Evolutionary conservation across 75 land plant genomes (phyloP), one percentile per base, ranked within the genome.

Genomic region (Cunninghamia lanceolata): DNA sequence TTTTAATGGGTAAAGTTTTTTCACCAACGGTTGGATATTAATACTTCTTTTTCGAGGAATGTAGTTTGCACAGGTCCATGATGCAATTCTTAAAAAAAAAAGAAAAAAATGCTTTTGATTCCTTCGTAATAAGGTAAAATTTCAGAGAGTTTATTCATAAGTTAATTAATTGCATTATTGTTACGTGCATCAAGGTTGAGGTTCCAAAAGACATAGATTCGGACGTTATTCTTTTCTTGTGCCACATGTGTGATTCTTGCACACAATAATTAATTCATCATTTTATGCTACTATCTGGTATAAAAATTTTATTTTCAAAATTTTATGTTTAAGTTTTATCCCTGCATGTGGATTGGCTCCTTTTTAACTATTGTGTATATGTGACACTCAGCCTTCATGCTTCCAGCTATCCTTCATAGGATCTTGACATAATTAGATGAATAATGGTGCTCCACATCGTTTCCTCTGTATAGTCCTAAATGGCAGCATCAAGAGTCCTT

Each of bases 11-110:
- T 21, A 87, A 86, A 36, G 88, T 88, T 91, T 25, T 59, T 52
- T 52, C 16, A 52, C 16, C 15, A 54, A 85, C 4, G 85, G 45
- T 74, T 89, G 92, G 47, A 52, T 52, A 89, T 92, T 56, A 89
- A 91, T 86, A 36, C 38, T 80, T 39, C 88, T n/a, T 90, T 87
- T 32, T 91, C 78, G 36, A 75, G 78, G 78, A 75, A 75, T 35
- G 78, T 19, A 36, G 17, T 35, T 75, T 75, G 39, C 78, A 75
- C 16, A 38, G 40, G 78, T 15, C 78, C 78, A 36, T 75, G 39
- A 15, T 75, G 78, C 42, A 19, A 17, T 75, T 35, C 19, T 75
- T 15, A n/a, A n/a, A n/a, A n/a, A n/a, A n/a, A n/a, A n/a, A n/a
- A n/a, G 78, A 13, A 13, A 35, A 75, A 30, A 4, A 16, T 36